Conservation (phyloP, 1,284 basidiomycete species). For the Cutaneotrichosporon dermatis region DNA sequence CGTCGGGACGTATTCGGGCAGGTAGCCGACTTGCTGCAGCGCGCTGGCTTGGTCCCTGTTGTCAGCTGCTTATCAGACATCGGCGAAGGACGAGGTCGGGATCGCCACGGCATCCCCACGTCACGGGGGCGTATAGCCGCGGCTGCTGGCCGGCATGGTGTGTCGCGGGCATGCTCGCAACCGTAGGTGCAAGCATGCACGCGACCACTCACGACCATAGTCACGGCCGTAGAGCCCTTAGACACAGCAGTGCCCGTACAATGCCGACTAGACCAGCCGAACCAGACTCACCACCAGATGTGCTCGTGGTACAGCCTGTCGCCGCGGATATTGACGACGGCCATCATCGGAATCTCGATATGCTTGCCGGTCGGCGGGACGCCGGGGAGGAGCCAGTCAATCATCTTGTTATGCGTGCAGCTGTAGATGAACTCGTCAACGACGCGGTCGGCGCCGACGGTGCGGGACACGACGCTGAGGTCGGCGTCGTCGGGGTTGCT, state of each 20-base stretch:
- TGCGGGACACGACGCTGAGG: conserved; percentile 46
- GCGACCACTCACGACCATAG: no score
- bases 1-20: conserved; percentile 17
- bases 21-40: conserved; percentile 23
- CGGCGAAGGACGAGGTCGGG: no score
- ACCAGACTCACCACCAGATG: conserved; percentile 40
- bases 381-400: conserved; percentile 52
- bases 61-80: neutral
- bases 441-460: conserved; percentile 25
- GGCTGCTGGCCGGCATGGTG: no score
- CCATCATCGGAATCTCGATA: conserved; percentile 56
- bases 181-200: no score
- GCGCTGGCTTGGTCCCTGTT: conserved; percentile 29
- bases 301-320: conserved; percentile 57
- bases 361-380: conserved; percentile 55
- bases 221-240: no score
- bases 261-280: no score
- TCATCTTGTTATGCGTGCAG: conserved; percentile 53
- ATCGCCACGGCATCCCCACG: no score
- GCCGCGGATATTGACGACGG: conserved; percentile 58
- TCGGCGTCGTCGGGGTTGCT: conserved; percentile 29
- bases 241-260: no score
- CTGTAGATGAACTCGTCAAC: conserved; percentile 30
- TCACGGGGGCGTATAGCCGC: no score
- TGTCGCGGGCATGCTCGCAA: no score